Conservation (phyloP, 192 early-diverging fungal species). For the Mortierella antarctica region DNA sequence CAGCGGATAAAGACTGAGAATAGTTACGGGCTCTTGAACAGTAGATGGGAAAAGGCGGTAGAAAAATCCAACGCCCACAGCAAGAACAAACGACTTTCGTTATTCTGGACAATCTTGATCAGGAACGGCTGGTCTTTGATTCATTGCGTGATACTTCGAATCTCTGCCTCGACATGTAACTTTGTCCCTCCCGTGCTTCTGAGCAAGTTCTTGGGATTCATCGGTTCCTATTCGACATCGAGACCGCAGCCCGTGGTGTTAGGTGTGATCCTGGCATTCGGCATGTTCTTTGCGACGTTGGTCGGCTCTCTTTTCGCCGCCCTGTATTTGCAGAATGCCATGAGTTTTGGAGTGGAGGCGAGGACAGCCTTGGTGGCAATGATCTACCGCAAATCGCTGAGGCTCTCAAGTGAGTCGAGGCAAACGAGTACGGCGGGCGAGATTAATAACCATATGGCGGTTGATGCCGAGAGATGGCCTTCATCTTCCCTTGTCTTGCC, state of each 20-base stretch:
- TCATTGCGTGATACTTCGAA: slow-evolving; percentile 9
- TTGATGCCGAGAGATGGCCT: slow-evolving; percentile 47
- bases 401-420: slow-evolving; percentile 27
- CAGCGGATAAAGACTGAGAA: slow-evolving; percentile 8
- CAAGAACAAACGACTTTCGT: too few relatives aligned
- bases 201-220: slow-evolving; percentile 34
- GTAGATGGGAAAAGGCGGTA: slow-evolving; percentile 2
- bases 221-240: slow-evolving; percentile 16
- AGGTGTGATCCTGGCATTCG: slow-evolving; percentile 43
- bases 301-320: slow-evolving; percentile 22
- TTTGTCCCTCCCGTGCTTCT: slow-evolving; percentile 40
- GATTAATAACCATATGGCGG: slow-evolving; percentile 52
- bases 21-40: slow-evolving; percentile 4
- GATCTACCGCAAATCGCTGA: slow-evolving; percentile 49
- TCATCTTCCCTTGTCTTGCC: not conserved
- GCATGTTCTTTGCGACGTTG: slow-evolving; percentile 31
- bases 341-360: slow-evolving; percentile 31
- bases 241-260: slow-evolving; percentile 17
- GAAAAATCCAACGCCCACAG: too few relatives aligned
- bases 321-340: not conserved
- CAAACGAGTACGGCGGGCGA: slow-evolving; percentile 46
- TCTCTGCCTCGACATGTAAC: slow-evolving; percentile 20
- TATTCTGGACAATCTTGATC: slow-evolving; percentile 27
- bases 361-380: slow-evolving; percentile 48
- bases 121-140: slow-evolving; percentile 18